phyloP scores from a whole-genome alignment of 1,284 basidiomycete genomes.

The Ganoderma lingzhi region DNA sequence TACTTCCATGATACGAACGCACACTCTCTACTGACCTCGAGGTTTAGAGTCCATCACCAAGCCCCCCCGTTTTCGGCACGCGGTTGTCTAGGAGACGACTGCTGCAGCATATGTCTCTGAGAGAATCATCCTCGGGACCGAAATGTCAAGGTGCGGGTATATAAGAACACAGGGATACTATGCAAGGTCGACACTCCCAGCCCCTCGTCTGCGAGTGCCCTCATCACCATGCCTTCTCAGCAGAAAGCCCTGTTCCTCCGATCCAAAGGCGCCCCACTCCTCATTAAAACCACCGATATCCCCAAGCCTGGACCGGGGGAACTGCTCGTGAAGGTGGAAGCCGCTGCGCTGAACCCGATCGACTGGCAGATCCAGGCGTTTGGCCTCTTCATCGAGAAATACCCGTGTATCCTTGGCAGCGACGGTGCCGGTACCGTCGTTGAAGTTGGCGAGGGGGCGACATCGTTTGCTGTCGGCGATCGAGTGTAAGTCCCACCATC shows the following conservation, averaged over 20 bases:
- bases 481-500: conserved; percentile 53
- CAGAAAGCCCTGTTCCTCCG: conserved; percentile 41
- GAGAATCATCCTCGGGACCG: conserved; percentile 5
- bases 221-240: conserved; percentile 18
- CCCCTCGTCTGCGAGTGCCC: not conserved
- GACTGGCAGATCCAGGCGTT: conserved; percentile 48
- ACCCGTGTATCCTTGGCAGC: conserved; percentile 58
- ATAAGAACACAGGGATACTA: not conserved
- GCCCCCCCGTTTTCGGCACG: not conserved
- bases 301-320: conserved; percentile 48
- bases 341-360: conserved; percentile 52
- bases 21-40: not conserved
- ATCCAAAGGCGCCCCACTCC: conserved; percentile 30
- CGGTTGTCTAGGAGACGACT: not conserved
- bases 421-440: conserved; percentile 68
- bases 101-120: not conserved
- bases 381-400: conserved; percentile 44
- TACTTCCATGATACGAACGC: not conserved
- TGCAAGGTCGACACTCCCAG: not conserved
- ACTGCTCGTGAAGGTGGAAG: conserved; percentile 50
- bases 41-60: not conserved
- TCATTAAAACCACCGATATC: conserved; percentile 32
- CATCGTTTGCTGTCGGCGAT: conserved; percentile 60
- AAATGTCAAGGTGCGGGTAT: not conserved
- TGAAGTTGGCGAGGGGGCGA: conserved; percentile 59